Evolutionary conservation across 2,329 filamentous ascomycete species (phyloP), one percentile per base, ranked within the genome.

Genomic region (Phyllosticta citribraziliensis): DNA sequence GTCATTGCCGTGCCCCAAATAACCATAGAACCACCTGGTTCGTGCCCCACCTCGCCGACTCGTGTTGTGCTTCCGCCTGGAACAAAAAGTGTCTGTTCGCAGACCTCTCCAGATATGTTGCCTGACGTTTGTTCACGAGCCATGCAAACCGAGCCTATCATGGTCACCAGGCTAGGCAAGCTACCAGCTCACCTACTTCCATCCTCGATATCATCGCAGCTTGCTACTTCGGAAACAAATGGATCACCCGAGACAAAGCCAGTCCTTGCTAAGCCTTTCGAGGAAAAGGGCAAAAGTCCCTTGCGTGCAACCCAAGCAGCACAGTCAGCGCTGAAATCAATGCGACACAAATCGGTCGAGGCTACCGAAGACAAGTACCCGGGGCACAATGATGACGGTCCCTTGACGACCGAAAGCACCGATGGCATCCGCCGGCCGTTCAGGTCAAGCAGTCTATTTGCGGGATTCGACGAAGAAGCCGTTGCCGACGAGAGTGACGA

Each of bases 131-230:
- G 76, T 51, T 86, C 81, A 61, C 79, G 75, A 54, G 84, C 82
- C 2, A 81, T 92, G 62, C 94, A 99, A 77, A 99, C 94, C 0
- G 92, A 97, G 67, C 89, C 90, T 63, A 97, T 97, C 62, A 84
- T 89, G 60, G 84, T 95, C 5, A 92, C 96, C 70, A 84, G 91
- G 63, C 77, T 90, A 53, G 84, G 88, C 63, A 86, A 85, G 66
- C 79, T 96, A 25, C 90, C 91, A 14, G 78, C 84, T 1, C 88
- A 94, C 69, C 80, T 96, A 35, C 85, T 91, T 61, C 91, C 91
- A 0, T 93, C 89, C 0, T 80, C 86, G 19, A 88, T 96, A 63
- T 76, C 76, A n/a, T 82, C 81, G 58, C 74, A 79, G 61, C 78
- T 79, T 40, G 71, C 74, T 10, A 76, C 76, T 33, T 73, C 74